Conservation (phyloP, 768 basidiomycete genomes). For the Rhizopogon vinicolor region DNA sequence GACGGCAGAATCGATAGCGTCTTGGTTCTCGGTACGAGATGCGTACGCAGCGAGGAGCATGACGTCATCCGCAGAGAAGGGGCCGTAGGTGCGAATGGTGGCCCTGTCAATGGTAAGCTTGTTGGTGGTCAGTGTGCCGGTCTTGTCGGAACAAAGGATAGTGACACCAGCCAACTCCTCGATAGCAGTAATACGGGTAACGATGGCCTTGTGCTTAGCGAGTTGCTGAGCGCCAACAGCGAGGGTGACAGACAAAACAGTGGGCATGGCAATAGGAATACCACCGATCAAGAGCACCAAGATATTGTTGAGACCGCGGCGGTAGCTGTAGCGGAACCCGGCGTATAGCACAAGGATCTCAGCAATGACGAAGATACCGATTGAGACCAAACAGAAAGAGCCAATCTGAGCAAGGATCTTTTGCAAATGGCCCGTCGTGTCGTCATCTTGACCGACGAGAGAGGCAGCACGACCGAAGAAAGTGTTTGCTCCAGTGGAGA, state of each 20-base stretch:
- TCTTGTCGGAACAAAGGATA: slow-evolving; percentile 98
- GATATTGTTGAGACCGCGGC: slow-evolving; percentile 95
- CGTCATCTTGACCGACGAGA: slow-evolving; percentile 95
- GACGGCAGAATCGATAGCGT: slow-evolving; percentile 91
- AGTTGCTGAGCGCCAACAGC: slow-evolving; percentile 99
- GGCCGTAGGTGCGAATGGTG: slow-evolving; percentile 88
- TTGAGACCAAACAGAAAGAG: slow-evolving; percentile 94
- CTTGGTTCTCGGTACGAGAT: slow-evolving; percentile 98
- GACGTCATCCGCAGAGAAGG: slow-evolving; percentile 85
- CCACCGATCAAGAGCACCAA: slow-evolving; percentile 99
- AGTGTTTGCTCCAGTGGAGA: slow-evolving; percentile 95
- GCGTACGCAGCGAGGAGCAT: slow-evolving; percentile 93
- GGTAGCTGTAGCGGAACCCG: slow-evolving; percentile 86
- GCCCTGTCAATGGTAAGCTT: slow-evolving; percentile 96
- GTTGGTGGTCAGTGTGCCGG: slow-evolving; percentile 97
- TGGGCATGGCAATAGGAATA: slow-evolving; percentile 99
- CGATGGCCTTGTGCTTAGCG: slow-evolving; percentile 98
- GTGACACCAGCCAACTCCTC: slow-evolving; percentile 98
- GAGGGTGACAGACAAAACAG: slow-evolving; percentile 95
- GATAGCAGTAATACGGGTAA: slow-evolving; percentile 99
- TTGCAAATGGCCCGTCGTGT: slow-evolving; percentile 97
- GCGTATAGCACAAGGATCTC: slow-evolving; percentile 95
- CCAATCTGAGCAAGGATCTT: slow-evolving; percentile 98
- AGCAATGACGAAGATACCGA: slow-evolving; percentile 92
- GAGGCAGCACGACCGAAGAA: slow-evolving; percentile 99